Percentiles rank a stretch among this genome's conserved stretches.
These are phyloP conservation scores for Penicillium sp. DNA, from an alignment of 2,329 filamentous ascomycete species.

Conservation along the genomic window DNA sequence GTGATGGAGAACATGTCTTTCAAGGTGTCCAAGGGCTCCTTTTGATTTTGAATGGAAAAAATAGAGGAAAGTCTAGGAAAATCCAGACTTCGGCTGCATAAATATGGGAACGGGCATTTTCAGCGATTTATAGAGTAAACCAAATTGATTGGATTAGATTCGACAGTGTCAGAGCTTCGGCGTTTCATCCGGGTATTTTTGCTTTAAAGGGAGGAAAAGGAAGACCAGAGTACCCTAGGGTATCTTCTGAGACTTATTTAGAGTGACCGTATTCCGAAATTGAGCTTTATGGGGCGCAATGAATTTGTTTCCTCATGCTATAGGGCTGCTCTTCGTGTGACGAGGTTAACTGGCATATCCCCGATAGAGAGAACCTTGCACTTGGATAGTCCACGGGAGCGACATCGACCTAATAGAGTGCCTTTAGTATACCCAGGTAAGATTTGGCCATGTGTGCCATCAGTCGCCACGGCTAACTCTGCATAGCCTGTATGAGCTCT, in stretches of 20 bases:
- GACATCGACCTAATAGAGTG: not conserved
- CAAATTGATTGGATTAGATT: constrained; percentile 15
- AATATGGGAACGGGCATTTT: not conserved
- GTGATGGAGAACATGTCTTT: constrained; percentile 14
- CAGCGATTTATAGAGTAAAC: constrained; percentile 10
- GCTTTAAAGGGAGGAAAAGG: constrained; percentile 4
- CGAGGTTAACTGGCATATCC: not conserved
- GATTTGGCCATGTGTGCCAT: not conserved
- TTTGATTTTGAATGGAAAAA: constrained; percentile 5
- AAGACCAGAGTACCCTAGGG: not conserved
- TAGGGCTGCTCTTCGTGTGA: not conserved
- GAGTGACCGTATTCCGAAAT: not conserved
- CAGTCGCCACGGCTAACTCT: not conserved
- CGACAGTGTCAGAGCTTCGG: constrained; percentile 26
- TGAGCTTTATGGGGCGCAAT: not conserved
- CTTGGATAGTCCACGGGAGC: not conserved
- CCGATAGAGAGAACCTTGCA: too few species aligned
- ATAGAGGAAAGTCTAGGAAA: not conserved
- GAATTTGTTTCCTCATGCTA: not conserved
- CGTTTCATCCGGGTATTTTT: constrained; percentile 19
- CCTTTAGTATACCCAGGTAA: not conserved
- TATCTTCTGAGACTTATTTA: constrained; percentile 2
- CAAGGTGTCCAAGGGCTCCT: constrained; percentile 20
- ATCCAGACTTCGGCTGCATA: not conserved
- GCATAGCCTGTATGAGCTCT: not conserved